A percentile compares a stretch with the other conserved stretches of the same genome.
These are phyloP conservation scores for Geranium incanum DNA, from an alignment of 441 rosid species.

Conservation along the genomic window DNA sequence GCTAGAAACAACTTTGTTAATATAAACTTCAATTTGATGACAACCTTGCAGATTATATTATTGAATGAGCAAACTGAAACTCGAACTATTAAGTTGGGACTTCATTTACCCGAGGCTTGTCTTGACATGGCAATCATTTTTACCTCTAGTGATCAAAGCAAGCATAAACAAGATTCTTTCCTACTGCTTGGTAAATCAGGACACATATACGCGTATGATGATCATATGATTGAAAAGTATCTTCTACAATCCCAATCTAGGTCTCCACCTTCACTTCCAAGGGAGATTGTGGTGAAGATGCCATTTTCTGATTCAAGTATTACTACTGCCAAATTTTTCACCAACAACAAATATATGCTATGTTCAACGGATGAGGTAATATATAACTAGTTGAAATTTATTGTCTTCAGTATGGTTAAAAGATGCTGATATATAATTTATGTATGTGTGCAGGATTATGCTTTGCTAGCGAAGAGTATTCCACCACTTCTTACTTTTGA, in stretches of 20 bases:
- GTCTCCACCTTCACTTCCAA: constrained; percentile 72
- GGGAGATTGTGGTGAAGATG: constrained; percentile 53
- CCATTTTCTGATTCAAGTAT: constrained; percentile 63
- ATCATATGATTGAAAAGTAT: constrained; percentile 68
- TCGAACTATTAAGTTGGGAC: constrained; percentile 67
- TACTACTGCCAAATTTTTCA: constrained; percentile 51
- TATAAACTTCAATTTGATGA: not conserved
- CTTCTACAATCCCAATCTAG: constrained; percentile 67
- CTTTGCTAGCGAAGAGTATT: constrained; percentile 38
- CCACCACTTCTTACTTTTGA: constrained; percentile 55
- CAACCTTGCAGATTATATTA: constrained; percentile 50
- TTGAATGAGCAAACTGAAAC: constrained; percentile 72
- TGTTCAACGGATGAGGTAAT: constrained; percentile 56
- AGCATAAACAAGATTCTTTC: constrained; percentile 48
- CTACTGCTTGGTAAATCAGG: constrained; percentile 81
- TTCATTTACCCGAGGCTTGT: constrained; percentile 76
- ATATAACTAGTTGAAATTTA: not conserved
- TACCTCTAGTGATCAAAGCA: constrained; percentile 49
- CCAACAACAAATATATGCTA: constrained; percentile 38
- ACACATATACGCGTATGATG: constrained; percentile 62
- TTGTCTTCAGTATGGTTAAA: not conserved
- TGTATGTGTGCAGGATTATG: constrained; percentile 45
- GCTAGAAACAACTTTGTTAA: too few relatives aligned
- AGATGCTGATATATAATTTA: not conserved
- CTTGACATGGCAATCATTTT: constrained; percentile 61